A percentile compares a stretch with the other conserved stretches of the same genome.
Conservation (phyloP, 2,329 filamentous ascomycete genomes). For the Ophiostoma novo-ulmi region DNA sequence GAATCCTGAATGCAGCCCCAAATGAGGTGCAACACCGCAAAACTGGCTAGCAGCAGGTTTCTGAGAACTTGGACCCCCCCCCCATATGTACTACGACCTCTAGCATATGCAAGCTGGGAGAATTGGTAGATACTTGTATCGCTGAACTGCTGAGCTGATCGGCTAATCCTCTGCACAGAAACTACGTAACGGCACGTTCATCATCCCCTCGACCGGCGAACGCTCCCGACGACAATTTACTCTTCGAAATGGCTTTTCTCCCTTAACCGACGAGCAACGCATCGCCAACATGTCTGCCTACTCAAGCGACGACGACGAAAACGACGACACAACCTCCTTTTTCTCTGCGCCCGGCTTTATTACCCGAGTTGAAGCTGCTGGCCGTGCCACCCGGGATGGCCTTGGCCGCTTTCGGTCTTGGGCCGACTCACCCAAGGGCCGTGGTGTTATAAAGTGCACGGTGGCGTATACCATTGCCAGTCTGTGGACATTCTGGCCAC, state of each 20-base stretch:
- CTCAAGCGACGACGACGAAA: constrained; percentile 24
- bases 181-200: constrained; percentile 79
- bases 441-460: constrained; percentile 83
- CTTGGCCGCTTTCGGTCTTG: constrained; percentile 50
- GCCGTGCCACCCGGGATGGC: constrained; percentile 12
- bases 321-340: constrained; percentile 34
- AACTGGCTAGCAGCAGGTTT: not conserved
- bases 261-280: constrained; percentile 32
- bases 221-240: constrained; percentile 76
- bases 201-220: constrained; percentile 80
- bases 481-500: constrained; percentile 74
- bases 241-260: constrained; percentile 46
- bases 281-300: constrained; percentile 13
- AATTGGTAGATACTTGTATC: not conserved
- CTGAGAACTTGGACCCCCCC: not conserved
- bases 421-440: constrained; percentile 65
- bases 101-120: not conserved
- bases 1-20: not conserved
- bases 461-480: constrained; percentile 83
- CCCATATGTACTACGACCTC: not conserved
- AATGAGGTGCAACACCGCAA: constrained; percentile 1
- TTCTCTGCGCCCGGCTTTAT: constrained; percentile 35
- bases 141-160: not conserved
- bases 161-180: constrained; percentile 44
- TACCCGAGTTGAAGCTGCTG: constrained; percentile 14